These are phyloP conservation scores for Pichia cabralensis DNA, from an alignment of 805 yeast species.

Conservation along the genomic window DNA sequence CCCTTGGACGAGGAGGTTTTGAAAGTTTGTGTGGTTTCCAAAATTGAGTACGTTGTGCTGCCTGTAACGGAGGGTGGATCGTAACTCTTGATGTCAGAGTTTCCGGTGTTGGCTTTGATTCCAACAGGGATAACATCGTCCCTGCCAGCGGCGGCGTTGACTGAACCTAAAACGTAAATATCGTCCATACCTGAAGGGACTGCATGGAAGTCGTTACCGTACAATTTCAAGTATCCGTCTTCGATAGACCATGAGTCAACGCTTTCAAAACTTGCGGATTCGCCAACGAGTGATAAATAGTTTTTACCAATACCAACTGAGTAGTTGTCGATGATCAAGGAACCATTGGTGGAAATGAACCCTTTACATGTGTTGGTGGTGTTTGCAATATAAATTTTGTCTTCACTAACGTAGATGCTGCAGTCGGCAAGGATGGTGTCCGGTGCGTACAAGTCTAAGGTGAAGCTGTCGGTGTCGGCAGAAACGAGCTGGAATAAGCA, in stretches of 20 bases:
- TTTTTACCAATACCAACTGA: background rate
- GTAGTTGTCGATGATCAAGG: background rate
- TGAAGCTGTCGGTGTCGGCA: background rate
- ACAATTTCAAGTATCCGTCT: background rate
- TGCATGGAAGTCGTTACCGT: background rate
- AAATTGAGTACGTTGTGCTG: too few species aligned
- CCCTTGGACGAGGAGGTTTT: too few species aligned
- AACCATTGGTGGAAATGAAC: background rate
- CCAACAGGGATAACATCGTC: too few species aligned
- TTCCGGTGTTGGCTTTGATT: too few species aligned
- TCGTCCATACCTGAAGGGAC: background rate
- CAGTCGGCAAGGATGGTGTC: background rate
- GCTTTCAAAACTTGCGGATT: background rate
- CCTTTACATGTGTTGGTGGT: background rate
- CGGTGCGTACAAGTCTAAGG: background rate
- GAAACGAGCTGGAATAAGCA: too few species aligned
- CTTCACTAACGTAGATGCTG: background rate
- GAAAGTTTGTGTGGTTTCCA: too few species aligned
- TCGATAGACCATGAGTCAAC: background rate
- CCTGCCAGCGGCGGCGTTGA: background rate
- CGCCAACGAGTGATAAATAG: background rate
- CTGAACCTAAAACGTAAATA: conserved; percentile 1
- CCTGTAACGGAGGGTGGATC: too few species aligned
- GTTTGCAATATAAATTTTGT: background rate
- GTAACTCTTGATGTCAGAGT: too few species aligned